Evolutionary conservation across 805 yeast genomes (phyloP).

Genomic region (Candida pini): DNA sequence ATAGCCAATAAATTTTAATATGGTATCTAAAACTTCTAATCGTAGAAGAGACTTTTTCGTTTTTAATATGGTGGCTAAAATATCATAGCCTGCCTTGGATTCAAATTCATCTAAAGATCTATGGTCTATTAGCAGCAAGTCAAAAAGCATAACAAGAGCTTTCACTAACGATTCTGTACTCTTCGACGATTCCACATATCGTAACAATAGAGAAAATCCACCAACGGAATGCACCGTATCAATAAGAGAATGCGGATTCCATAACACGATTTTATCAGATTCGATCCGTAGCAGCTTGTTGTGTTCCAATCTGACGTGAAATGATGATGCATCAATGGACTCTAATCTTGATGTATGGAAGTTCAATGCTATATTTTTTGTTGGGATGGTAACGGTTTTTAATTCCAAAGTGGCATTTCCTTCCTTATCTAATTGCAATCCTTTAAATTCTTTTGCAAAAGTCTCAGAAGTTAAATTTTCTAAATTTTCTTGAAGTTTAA

Average conservation of each 20-base stretch:
- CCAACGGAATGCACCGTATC: conserved; percentile 39
- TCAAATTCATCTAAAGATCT: conserved; percentile 54
- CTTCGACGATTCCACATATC: conserved; percentile 39
- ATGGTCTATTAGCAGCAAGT: conserved; percentile 41
- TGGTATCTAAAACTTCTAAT: conserved; percentile 40
- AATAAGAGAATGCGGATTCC: conserved; percentile 12
- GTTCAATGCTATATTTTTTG: conserved; percentile 11
- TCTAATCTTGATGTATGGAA: conserved; percentile 15
- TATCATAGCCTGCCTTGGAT: conserved; percentile 52
- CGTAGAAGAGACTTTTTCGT: conserved; percentile 36
- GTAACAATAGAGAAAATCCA: conserved; percentile 43
- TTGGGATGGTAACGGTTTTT: neutral
- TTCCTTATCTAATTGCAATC: neutral
- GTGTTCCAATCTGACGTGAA: too few relatives aligned
- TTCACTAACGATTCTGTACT: conserved; percentile 29
- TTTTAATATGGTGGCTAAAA: conserved; percentile 48
- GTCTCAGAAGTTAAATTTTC: conserved; percentile 6
- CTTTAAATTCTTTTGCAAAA: conserved; percentile 1
- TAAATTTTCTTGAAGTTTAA: conserved; percentile 15
- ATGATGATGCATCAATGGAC: too few relatives aligned
- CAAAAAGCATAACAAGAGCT: conserved; percentile 37
- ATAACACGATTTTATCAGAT: conserved; percentile 4
- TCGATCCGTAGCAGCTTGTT: neutral
- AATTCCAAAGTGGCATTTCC: neutral
- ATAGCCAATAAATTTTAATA: conserved; percentile 54